Evolutionary conservation across 148 eudicot species (phyloP).

Genomic region (Amaranthus cruentus): DNA sequence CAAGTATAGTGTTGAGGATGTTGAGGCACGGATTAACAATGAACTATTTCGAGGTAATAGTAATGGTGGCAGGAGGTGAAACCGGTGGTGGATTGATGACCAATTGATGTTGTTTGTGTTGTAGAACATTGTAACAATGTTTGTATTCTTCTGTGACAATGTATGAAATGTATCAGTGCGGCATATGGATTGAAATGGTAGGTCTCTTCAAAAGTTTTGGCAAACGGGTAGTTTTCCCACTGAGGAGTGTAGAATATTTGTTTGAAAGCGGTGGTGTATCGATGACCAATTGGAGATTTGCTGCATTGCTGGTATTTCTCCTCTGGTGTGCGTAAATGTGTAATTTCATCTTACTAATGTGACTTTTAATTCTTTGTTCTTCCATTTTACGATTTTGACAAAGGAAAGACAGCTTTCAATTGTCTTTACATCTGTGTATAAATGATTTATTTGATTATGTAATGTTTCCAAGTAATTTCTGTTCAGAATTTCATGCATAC

Average conservation of each 20-base stretch:
- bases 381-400: slow-evolving; percentile 1
- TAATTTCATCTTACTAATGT: slow-evolving; percentile 15
- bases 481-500: not conserved
- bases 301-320: not conserved
- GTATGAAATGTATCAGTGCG: slow-evolving; percentile 22
- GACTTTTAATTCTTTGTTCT: slow-evolving; percentile 2
- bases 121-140: not conserved
- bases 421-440: not conserved
- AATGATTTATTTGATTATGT: not conserved
- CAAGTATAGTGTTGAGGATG: slow-evolving; percentile 61
- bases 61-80: slow-evolving; percentile 29
- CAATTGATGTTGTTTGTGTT: not conserved
- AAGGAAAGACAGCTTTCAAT: not conserved
- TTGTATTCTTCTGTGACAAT: slow-evolving; percentile 18
- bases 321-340: slow-evolving; percentile 10
- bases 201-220: slow-evolving; percentile 21
- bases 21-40: slow-evolving; percentile 56
- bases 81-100: slow-evolving; percentile 2
- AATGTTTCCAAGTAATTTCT: not conserved
- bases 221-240: slow-evolving; percentile 7
- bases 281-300: not conserved
- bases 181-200: slow-evolving; percentile 15
- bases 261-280: no score
- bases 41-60: slow-evolving; percentile 68
- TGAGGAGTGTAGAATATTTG: not conserved